Conservation (phyloP, 1,284 basidiomycete genomes). For the Phylloboletellus chloephorus region DNA sequence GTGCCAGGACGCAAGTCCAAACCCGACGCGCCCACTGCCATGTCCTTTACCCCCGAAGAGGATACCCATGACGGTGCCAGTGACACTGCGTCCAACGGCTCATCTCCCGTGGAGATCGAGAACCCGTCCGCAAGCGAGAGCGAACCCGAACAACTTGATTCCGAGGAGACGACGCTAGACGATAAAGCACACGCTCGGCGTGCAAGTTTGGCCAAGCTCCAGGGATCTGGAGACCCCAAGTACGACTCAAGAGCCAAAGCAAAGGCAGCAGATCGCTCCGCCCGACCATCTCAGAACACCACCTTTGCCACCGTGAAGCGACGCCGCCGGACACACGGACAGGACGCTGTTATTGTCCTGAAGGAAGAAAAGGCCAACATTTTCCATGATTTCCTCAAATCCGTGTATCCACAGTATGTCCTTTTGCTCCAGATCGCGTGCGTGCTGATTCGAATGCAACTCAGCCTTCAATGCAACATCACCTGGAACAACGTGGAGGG, state of each 20-base stretch:
- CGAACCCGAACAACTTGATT: slow-evolving; percentile 33
- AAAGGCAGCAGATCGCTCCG: slow-evolving; percentile 14
- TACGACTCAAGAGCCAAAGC: slow-evolving; percentile 16
- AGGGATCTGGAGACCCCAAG: slow-evolving; percentile 24
- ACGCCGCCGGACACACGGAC: slow-evolving; percentile 38
- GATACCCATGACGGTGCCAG: slow-evolving; percentile 34
- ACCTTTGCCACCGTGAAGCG: slow-evolving; percentile 40
- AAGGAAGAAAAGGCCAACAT: slow-evolving; percentile 78
- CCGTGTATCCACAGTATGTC: slow-evolving; percentile 79
- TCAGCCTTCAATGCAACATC: slow-evolving; percentile 81
- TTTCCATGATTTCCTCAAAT: slow-evolving; percentile 84
- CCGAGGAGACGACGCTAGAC: slow-evolving; percentile 10
- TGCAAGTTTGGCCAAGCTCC: slow-evolving; percentile 45
- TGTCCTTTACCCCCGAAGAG: slow-evolving; percentile 55
- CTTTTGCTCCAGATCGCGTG: not conserved
- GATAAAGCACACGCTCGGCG: slow-evolving; percentile 36
- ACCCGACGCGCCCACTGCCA: slow-evolving; percentile 42
- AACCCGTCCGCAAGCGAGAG: slow-evolving; percentile 30
- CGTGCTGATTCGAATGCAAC: slow-evolving; percentile 5
- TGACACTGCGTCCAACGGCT: slow-evolving; percentile 28
- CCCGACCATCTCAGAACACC: slow-evolving; percentile 31
- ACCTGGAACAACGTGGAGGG: slow-evolving; percentile 91
- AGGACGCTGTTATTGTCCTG: slow-evolving; percentile 75
- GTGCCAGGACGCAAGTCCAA: slow-evolving; percentile 44
- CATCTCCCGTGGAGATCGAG: slow-evolving; percentile 34